Conservation (phyloP, 352 stramenopile genomes). For the Blastocystis hominis region DNA sequence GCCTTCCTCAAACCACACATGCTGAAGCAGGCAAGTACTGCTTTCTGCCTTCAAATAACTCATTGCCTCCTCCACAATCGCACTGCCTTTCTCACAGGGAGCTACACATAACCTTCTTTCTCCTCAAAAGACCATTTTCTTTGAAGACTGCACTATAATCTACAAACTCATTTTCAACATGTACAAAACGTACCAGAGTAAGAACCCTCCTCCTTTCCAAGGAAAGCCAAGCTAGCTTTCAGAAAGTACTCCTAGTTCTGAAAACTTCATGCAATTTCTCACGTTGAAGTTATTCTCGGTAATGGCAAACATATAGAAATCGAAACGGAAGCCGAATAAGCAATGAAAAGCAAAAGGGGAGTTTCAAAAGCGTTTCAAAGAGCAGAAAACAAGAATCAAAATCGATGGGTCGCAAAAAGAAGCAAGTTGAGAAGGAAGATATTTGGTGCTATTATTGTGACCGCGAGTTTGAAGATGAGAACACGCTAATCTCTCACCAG, state of each 20-base stretch:
- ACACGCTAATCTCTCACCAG: conserved; percentile 58
- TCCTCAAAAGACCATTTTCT: not conserved
- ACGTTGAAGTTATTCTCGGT: not conserved
- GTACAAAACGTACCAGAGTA: not conserved
- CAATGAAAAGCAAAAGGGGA: not conserved
- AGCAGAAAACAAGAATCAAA: not conserved
- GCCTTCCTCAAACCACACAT: not conserved
- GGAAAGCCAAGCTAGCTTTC: not conserved
- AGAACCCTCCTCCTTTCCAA: not conserved
- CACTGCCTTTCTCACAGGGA: not conserved
- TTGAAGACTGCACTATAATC: not conserved
- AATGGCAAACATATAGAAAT: not conserved
- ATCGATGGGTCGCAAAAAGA: conserved; percentile 50
- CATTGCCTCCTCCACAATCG: not conserved
- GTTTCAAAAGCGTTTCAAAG: not conserved
- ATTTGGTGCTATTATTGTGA: conserved; percentile 67
- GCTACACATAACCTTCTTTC: not conserved
- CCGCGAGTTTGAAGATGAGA: conserved; percentile 59
- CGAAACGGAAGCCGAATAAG: not conserved
- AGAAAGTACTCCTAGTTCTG: not conserved
- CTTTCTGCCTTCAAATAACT: not conserved
- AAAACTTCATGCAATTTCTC: not conserved
- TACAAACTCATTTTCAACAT: not conserved
- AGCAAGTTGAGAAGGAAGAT: conserved; percentile 53
- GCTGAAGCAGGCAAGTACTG: not conserved